Base-by-base conservation (phyloP, 768 basidiomycete species). In the Suillus paluster region DNA sequence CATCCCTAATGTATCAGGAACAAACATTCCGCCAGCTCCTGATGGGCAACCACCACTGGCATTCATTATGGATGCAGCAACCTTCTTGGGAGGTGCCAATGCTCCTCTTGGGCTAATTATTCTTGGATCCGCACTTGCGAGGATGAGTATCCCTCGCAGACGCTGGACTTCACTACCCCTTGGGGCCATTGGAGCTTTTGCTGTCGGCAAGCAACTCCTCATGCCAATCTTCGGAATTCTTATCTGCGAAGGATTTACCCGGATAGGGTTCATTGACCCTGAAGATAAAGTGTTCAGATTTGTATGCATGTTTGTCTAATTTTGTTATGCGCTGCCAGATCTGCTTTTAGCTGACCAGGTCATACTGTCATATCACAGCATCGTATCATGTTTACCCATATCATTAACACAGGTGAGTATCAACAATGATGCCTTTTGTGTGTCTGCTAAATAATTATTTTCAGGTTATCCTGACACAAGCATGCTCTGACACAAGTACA, bases 1-100 rank as follows among this genome's bases (percentile, higher is more conserved):
- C 63, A 75, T 87, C 1, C 60, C 75, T 4, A 67, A 66, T n/a
- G 77, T 86, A 3, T 72, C 79, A 2, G 78, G 79, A 1, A 73
- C 78, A 0, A 64, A 74, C 42, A 85, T 83, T 59, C 80, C 81
- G 3, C 52, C 76, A 21, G 85, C 86, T 1, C 90, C 89, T 0
- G 90, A 91, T 64, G 88, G 88, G 1, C 79, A 83, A 62, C 88
- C 90, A 0, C 89, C 88, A 0, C 83, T 91, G 14, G 81, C 85
- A 0, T 83, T 91, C 63, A 46, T 90, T 39, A 66, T 87, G 58
- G 85, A 89, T 59, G 81, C 84, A 0, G 74, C 83, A 0, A 71
- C 76, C 1, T 89, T 90, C 67, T 79, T 89, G 50, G 89, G 89
- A 0, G 81, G 73, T 2, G 88, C 87, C 1, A 83, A 84, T 10